A percentile compares a stretch with the other conserved stretches of the same genome.
These are phyloP conservation scores for Pseudogymnoascus sp. DNA, from an alignment of 2,329 filamentous ascomycete species.

Conservation along the genomic window DNA sequence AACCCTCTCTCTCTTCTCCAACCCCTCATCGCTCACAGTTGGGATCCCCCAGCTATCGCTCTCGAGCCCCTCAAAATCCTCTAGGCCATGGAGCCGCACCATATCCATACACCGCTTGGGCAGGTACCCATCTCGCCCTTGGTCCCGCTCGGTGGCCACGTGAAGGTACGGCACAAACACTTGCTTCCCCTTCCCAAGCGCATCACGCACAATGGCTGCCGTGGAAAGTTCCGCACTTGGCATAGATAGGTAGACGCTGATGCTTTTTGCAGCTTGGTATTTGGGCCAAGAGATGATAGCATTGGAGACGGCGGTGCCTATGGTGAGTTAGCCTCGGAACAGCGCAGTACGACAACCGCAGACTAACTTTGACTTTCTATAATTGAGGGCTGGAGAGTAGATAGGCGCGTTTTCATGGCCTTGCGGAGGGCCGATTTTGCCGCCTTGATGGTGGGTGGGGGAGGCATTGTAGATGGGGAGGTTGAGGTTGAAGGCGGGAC, in stretches of 20 bases:
- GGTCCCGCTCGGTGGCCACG: conserved; percentile 39
- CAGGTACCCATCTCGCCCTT: conserved; percentile 24
- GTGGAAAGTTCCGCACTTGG: conserved; percentile 81
- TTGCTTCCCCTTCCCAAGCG: conserved; percentile 67
- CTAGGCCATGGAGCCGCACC: conserved; percentile 65
- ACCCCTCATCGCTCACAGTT: conserved; percentile 61
- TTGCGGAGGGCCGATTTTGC: conserved; percentile 6
- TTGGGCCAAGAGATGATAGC: not conserved
- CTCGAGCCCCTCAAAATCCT: conserved; percentile 71
- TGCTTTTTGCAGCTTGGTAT: conserved; percentile 65
- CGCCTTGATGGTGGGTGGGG: not conserved
- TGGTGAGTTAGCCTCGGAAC: not conserved
- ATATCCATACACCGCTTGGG: conserved; percentile 85
- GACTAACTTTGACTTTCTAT: conserved; percentile 7
- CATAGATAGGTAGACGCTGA: conserved; percentile 94
- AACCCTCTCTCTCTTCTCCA: conserved; percentile 62
- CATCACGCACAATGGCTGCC: conserved; percentile 71
- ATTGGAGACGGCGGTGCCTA: not conserved
- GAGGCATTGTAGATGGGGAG: not conserved
- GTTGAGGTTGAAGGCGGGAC: not conserved
- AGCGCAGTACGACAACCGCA: not conserved
- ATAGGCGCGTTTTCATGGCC: not conserved
- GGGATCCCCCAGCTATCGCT: conserved; percentile 92
- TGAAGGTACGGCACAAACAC: conserved; percentile 92
- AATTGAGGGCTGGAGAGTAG: not conserved